These are phyloP conservation scores for Didymella arachidicola DNA, from an alignment of 2,329 filamentous ascomycete genomes.

Conservation along the genomic window DNA sequence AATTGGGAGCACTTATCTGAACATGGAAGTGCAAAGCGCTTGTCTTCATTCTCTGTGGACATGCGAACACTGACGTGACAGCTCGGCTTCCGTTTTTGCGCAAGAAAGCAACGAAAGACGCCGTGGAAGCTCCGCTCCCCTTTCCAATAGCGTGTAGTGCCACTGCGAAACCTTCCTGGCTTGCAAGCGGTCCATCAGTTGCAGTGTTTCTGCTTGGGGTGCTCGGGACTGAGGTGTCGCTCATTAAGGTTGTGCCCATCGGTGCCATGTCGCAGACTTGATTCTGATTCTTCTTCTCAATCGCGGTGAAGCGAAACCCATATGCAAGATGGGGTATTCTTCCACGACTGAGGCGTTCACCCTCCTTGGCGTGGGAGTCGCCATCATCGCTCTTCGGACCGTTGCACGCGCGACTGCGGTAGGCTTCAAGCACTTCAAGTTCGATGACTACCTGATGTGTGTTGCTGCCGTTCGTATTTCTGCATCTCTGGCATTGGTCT, in stretches of 20 bases:
- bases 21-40: slow-evolving; percentile 1
- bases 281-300: slow-evolving; percentile 2
- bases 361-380: slow-evolving; percentile 37
- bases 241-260: slow-evolving; percentile 14
- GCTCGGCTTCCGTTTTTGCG: slow-evolving; percentile 2
- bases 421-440: slow-evolving; percentile 60
- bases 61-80: slow-evolving; percentile 5
- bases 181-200: slow-evolving; percentile 12
- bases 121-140: neutral
- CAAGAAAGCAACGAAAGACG: slow-evolving; percentile 1
- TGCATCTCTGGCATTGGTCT: neutral
- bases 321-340: slow-evolving; percentile 18
- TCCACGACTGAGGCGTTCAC: slow-evolving; percentile 29
- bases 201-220: neutral
- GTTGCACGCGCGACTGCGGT: slow-evolving; percentile 59
- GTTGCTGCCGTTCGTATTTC: slow-evolving; percentile 58
- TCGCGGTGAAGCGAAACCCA: neutral
- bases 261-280: slow-evolving; percentile 9
- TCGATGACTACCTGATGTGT: slow-evolving; percentile 68
- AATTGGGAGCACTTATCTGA: slow-evolving; percentile 1
- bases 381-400: slow-evolving; percentile 61
- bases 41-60: slow-evolving; percentile 5
- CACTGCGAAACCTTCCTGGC: slow-evolving; percentile 3
- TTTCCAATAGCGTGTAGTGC: slow-evolving; percentile 3
- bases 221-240: neutral